Conservation (phyloP, 2,329 filamentous ascomycete genomes). For the Aspergillus pseudonomiae region DNA sequence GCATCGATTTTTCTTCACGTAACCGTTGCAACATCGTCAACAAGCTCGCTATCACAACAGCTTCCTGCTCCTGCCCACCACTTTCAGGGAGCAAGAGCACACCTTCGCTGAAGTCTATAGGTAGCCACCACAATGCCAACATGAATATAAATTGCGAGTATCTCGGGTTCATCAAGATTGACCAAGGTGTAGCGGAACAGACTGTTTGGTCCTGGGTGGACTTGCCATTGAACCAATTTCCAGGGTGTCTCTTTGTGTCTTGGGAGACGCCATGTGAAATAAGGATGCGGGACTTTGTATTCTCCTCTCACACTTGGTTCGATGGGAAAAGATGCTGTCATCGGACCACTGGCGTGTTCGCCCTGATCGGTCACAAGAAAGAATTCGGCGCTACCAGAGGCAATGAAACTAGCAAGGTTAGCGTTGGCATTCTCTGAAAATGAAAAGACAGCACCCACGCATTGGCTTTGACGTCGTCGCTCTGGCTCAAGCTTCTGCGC, state of each 20-base stretch:
- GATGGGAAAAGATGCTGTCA: conserved; percentile 9
- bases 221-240: conserved; percentile 10
- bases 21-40: conserved; percentile 11
- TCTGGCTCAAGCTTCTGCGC: background rate
- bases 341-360: background rate
- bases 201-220: conserved; percentile 11
- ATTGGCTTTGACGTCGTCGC: background rate
- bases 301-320: conserved; percentile 10
- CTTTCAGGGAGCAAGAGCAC: conserved; percentile 7
- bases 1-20: conserved; percentile 4
- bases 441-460: background rate
- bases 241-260: background rate
- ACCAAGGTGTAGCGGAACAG: conserved; percentile 12
- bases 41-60: conserved; percentile 8
- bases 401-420: background rate
- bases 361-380: background rate
- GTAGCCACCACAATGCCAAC: conserved; percentile 11
- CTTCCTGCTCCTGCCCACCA: background rate
- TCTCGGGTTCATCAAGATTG: background rate
- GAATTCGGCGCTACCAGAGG: background rate
- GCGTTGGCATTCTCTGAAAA: background rate
- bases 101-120: conserved; percentile 11
- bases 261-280: conserved; percentile 10
- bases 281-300: conserved; percentile 13
- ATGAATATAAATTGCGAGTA: conserved; percentile 14